Base-by-base conservation (phyloP, 768 basidiomycete genomes). In the Lentinus tigrinus region DNA sequence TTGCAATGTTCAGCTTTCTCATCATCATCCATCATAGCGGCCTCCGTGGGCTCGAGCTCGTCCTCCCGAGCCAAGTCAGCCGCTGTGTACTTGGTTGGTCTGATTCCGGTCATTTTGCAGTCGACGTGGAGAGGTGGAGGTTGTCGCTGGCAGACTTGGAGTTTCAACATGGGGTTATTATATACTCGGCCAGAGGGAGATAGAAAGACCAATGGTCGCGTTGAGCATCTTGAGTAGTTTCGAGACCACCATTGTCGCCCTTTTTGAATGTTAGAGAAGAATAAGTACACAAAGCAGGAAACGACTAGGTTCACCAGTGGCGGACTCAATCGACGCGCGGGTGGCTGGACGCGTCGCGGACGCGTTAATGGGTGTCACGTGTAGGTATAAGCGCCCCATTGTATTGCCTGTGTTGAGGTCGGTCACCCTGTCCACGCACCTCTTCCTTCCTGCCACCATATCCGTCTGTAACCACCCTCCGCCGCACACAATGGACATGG, bases 401-500 rank as follows among this genome's bases (percentile, higher is more conserved):
- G 51, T 42, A 21, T 19, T 14, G 24, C 26, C 34, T 40, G 51
- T 36, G 51, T 52, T 50, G 31, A 31, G 23, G 23, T 52, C 23
- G 26, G n/a, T 49, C 44, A 54, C 52, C 56, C 51, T 55, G 23
- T 40, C 50, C 39, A 24, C 48, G 6, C 38, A 28, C 47, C 31
- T n/a, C 49, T 17, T 38, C 27, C 48, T 42, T 42, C 21, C 54
- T 38, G 14, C 48, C 36, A n/a, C 48, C 44, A 48, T 19, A 21
- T 49, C 31, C 23, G 47, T 9, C 11, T 13, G 6, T 19, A 5
- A 14, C 26, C 39, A 24, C 43, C 5, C 14, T 46, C 21, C 21
- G 21, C 16, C 21, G 21, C 23, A 21, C 16, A 58, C 11, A 40
- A 62, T 65, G 63, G 57, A 65, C 42, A 57, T 56, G 40, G 63